These are phyloP conservation scores for Astragalus membranaceus DNA, from an alignment of 306 rosid species.

Conservation along the genomic window DNA sequence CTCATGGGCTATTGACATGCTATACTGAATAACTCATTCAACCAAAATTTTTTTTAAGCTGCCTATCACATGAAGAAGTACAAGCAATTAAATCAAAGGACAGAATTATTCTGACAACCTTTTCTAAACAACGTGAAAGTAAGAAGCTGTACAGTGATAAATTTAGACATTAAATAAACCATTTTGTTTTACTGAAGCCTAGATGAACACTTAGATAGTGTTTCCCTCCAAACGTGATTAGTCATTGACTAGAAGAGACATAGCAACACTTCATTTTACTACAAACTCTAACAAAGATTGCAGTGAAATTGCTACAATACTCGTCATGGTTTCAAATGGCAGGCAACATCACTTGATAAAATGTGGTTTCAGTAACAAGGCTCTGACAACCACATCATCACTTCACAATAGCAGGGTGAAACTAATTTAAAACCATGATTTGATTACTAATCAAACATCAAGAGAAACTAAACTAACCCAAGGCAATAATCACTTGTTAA, in stretches of 20 bases:
- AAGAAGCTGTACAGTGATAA: not conserved
- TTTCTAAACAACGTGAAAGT: not conserved
- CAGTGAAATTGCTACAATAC: not conserved
- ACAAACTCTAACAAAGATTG: slow-evolving; percentile 9
- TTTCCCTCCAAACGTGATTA: not conserved
- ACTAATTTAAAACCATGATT: not conserved
- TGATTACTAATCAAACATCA: slow-evolving; percentile 5
- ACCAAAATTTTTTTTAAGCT: not conserved
- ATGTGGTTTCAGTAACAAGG: not conserved
- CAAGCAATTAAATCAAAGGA: not conserved
- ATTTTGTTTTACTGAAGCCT: not conserved
- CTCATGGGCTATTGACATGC: not conserved
- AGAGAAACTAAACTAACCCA: slow-evolving; percentile 5
- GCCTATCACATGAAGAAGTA: slow-evolving; percentile 6
- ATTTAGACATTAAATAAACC: not conserved
- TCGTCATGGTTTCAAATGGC: not conserved
- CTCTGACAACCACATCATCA: not conserved
- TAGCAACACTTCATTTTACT: not conserved
- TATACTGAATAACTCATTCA: not conserved
- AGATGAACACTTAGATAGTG: not conserved
- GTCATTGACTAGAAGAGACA: not conserved
- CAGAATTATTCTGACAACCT: not conserved
- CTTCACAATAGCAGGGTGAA: not conserved
- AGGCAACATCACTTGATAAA: not conserved
- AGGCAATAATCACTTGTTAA: not conserved